Evolutionary conservation across 306 rosid species (phyloP).

Genomic region (Mimosa bimucronata): DNA sequence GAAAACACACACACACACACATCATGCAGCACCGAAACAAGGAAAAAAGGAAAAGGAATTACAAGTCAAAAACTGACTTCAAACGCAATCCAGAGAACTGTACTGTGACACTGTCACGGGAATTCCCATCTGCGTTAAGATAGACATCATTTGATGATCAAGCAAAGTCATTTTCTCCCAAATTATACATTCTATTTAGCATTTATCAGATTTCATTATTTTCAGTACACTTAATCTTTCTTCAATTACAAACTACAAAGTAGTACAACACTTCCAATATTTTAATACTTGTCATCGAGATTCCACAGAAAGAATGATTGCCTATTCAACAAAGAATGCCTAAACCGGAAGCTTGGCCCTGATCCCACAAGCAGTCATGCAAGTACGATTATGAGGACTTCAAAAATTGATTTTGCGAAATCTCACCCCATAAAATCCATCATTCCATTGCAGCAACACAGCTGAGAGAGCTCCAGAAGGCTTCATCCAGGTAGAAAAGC

Average conservation of each 20-base stretch:
- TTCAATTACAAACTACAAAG: slow-evolving; percentile 27
- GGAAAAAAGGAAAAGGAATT: not conserved
- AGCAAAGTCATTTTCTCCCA: slow-evolving; percentile 30
- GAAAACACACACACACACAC: too few species aligned
- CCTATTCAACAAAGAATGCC: slow-evolving; percentile 47
- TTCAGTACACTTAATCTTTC: slow-evolving; percentile 37
- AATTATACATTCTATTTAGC: slow-evolving; percentile 21
- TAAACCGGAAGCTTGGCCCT: slow-evolving; percentile 35
- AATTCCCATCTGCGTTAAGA: not conserved
- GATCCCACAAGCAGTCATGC: slow-evolving; percentile 26
- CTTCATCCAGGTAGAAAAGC: slow-evolving; percentile 35
- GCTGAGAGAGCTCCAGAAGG: slow-evolving; percentile 33
- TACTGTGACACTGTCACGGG: slow-evolving; percentile 22
- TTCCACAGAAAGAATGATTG: slow-evolving; percentile 49
- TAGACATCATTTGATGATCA: slow-evolving; percentile 25
- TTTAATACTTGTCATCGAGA: slow-evolving; percentile 39
- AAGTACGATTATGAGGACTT: slow-evolving; percentile 1
- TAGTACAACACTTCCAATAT: slow-evolving; percentile 28
- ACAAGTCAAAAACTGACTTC: not conserved
- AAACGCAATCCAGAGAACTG: not conserved
- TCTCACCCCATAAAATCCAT: slow-evolving; percentile 18
- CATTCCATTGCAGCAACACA: slow-evolving; percentile 24
- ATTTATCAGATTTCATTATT: slow-evolving; percentile 29
- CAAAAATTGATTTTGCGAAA: not conserved
- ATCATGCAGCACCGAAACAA: too few species aligned